Evolutionary conservation across 176 grass and related monocot species (phyloP).

Genomic region (Oryza glumipatula): DNA sequence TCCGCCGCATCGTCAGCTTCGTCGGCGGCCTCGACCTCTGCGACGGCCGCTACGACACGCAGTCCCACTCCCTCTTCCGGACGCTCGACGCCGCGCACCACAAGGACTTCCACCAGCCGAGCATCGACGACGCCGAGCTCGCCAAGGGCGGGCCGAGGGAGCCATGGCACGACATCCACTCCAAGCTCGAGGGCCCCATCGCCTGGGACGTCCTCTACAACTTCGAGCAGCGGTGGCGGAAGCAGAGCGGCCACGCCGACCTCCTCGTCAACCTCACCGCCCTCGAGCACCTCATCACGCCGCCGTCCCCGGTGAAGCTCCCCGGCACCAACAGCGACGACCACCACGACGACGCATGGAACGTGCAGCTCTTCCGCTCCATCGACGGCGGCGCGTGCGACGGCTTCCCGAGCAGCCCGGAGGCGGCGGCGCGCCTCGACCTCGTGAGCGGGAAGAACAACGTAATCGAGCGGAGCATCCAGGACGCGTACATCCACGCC

Average conservation of each 20-base stretch:
- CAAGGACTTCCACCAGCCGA: constrained; percentile 88
- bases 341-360: constrained; percentile 66
- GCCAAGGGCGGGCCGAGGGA: constrained; percentile 75
- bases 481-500: constrained; percentile 91
- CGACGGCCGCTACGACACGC: constrained; percentile 86
- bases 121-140: constrained; percentile 36
- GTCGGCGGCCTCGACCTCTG: constrained; percentile 90
- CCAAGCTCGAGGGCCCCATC: constrained; percentile 68
- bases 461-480: constrained; percentile 87
- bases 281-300: constrained; percentile 55
- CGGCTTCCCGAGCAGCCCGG: constrained; percentile 75
- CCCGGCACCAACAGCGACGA: constrained; percentile 21
- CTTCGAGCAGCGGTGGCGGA: constrained; percentile 90
- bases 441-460: constrained; percentile 85
- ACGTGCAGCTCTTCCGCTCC: constrained; percentile 84
- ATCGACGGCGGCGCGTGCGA: constrained; percentile 70
- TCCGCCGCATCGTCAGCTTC: constrained; percentile 80
- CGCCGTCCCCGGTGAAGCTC: constrained; percentile 69
- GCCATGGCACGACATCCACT: constrained; percentile 92
- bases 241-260: constrained; percentile 58
- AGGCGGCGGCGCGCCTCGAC: constrained; percentile 60
- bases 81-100: constrained; percentile 72
- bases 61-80: constrained; percentile 83
- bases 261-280: constrained; percentile 60
- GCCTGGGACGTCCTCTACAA: constrained; percentile 93